Percentiles rank a stretch among this genome's conserved stretches.
These are phyloP conservation scores for Fraxinus floribunda DNA, from an alignment of 305 asterid genomes.

Conservation along the genomic window DNA sequence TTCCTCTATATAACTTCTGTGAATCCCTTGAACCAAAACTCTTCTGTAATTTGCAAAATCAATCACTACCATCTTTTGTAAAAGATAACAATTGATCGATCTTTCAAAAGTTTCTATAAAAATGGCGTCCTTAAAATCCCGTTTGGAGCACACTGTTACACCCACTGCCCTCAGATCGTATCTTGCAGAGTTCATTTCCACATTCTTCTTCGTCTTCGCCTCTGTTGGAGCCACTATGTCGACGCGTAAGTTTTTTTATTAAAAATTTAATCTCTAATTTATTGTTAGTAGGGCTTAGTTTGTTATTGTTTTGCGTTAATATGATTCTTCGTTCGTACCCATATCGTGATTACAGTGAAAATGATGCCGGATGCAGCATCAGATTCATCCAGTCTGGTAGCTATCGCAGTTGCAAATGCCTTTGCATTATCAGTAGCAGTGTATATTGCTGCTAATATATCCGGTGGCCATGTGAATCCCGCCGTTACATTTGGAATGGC, in stretches of 20 bases:
- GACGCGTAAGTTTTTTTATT: conserved; percentile 36
- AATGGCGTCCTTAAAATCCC: conserved; percentile 68
- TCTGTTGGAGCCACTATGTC: conserved; percentile 68
- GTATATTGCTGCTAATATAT: conserved; percentile 52
- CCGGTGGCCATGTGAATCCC: conserved; percentile 92
- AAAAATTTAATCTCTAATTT: not conserved
- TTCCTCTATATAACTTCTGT: conserved; percentile 15
- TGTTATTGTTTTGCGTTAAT: not conserved
- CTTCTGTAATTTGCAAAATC: not conserved
- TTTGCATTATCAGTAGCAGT: conserved; percentile 63
- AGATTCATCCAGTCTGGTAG: conserved; percentile 53
- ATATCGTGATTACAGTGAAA: conserved; percentile 39
- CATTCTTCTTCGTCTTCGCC: conserved; percentile 78
- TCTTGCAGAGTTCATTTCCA: conserved; percentile 81
- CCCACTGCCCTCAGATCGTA: conserved; percentile 68
- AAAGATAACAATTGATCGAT: not conserved
- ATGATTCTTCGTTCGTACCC: not conserved
- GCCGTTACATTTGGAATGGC: conserved; percentile 89
- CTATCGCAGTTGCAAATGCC: conserved; percentile 53
- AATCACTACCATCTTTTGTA: not conserved
- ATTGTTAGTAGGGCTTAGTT: not conserved
- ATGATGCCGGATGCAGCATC: conserved; percentile 38
- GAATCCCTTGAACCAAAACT: not conserved
- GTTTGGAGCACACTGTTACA: conserved; percentile 54
- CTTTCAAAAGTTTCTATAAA: not conserved